Evolutionary conservation across 768 basidiomycete genomes (phyloP).

Genomic region (Tephrocybe sp.): DNA sequence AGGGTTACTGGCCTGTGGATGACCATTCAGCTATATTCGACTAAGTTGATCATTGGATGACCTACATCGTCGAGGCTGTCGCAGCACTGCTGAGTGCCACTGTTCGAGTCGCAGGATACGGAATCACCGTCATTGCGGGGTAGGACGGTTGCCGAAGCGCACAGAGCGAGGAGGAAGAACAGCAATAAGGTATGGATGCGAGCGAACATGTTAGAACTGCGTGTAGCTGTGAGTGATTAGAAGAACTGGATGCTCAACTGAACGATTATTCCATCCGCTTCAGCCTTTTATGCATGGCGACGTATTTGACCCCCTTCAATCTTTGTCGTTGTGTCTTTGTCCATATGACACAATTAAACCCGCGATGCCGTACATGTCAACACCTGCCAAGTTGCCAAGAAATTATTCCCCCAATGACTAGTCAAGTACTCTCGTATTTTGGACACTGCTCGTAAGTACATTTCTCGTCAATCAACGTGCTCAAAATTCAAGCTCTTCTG

Average conservation of each 20-base stretch:
- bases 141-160: conserved; percentile 4
- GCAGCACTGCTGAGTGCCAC: conserved; percentile 9
- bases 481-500: too few species aligned
- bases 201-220: conserved; percentile 10
- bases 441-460: too few species aligned
- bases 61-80: too few species aligned
- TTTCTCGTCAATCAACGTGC: too few species aligned
- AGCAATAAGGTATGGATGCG: conserved; percentile 12
- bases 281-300: conserved; percentile 6
- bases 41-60: too few species aligned
- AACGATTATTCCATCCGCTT: not conserved
- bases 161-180: conserved; percentile 10
- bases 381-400: too few species aligned
- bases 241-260: conserved; percentile 8
- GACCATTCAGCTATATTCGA: not conserved
- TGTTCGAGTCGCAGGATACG: conserved; percentile 1
- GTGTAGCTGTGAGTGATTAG: not conserved
- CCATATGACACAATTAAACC: not conserved
- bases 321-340: not conserved
- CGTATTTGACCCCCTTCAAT: not conserved
- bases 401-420: too few species aligned
- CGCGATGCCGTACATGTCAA: not conserved
- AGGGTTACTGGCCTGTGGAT: conserved; percentile 2
- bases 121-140: conserved; percentile 1
- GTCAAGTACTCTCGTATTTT: too few species aligned